Percentiles rank a stretch among this genome's conserved stretches.
phyloP scores from a whole-genome alignment of 129 eudicot species.

The Sambucus nigra region DNA sequence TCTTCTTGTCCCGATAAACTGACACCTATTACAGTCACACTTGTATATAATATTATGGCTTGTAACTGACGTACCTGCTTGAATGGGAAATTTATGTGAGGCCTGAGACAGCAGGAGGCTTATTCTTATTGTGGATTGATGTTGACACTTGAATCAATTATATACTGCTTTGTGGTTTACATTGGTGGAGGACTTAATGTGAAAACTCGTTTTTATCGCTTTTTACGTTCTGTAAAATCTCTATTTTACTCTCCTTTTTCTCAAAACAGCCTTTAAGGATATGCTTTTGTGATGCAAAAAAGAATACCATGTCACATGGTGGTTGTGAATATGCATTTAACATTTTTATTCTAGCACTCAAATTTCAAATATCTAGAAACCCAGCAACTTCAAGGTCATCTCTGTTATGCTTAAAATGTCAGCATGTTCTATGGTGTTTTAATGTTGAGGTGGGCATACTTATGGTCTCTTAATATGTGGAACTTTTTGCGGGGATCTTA shows the following conservation, averaged over 20 bases:
- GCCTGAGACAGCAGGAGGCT: background rate
- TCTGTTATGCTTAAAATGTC: background rate
- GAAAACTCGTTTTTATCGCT: background rate
- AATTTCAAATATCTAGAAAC: background rate
- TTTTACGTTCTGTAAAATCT: constrained; percentile 9
- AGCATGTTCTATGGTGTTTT: background rate
- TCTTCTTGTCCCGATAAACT: constrained; percentile 8
- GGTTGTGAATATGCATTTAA: constrained; percentile 25
- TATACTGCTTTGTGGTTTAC: background rate
- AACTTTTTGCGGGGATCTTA: background rate
- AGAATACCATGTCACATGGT: constrained; percentile 15
- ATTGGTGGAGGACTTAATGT: background rate
- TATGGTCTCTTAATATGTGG: background rate
- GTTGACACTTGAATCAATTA: constrained; percentile 6
- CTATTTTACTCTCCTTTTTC: constrained; percentile 3
- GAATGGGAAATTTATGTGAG: background rate
- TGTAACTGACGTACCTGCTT: background rate
- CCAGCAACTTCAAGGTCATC: constrained; percentile 1
- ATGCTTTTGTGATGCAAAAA: constrained; percentile 14
- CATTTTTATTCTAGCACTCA: background rate
- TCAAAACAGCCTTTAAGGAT: constrained; percentile 18
- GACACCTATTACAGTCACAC: constrained; percentile 13
- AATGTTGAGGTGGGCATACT: background rate
- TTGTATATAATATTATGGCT: constrained; percentile 4
- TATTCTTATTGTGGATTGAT: background rate